Percentiles rank a stretch among this genome's conserved stretches.
These are phyloP conservation scores for Lepidium sativum DNA, from an alignment of 345 rosid species.

Conservation along the genomic window DNA sequence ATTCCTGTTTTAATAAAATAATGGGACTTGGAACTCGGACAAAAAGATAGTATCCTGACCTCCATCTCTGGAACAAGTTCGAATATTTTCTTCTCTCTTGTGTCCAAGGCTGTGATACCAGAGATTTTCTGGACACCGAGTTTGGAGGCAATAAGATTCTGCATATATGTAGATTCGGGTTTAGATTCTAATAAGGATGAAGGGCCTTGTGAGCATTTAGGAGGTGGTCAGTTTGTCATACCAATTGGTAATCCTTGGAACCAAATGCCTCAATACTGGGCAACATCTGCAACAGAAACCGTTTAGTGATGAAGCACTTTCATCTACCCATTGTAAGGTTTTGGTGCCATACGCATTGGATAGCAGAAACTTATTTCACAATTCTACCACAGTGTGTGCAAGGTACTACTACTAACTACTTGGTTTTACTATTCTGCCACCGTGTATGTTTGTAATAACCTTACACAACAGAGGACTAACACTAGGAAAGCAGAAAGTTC, in stretches of 20 bases:
- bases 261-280: constrained; percentile 65
- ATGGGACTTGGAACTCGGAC: not conserved
- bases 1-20: not conserved
- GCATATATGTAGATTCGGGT: constrained; percentile 14
- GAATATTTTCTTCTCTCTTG: constrained; percentile 49
- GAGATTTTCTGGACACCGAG: constrained; percentile 79
- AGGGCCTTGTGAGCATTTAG: not conserved
- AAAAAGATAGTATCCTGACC: constrained; percentile 37
- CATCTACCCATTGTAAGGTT: not conserved
- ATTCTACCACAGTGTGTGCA: not conserved
- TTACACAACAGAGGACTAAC: not conserved
- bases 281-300: constrained; percentile 42
- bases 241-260: constrained; percentile 59
- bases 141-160: constrained; percentile 76
- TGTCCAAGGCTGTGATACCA: constrained; percentile 68
- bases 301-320: not conserved
- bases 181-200: not conserved
- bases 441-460: not conserved
- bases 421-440: not conserved
- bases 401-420: constrained; percentile 9
- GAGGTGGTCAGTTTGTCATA: constrained; percentile 23
- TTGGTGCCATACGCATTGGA: not conserved
- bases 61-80: constrained; percentile 75
- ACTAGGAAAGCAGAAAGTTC: not conserved
- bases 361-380: not conserved